phyloP scores from a whole-genome alignment of 2,329 filamentous ascomycete genomes.

The Colletotrichum simmondsii region DNA sequence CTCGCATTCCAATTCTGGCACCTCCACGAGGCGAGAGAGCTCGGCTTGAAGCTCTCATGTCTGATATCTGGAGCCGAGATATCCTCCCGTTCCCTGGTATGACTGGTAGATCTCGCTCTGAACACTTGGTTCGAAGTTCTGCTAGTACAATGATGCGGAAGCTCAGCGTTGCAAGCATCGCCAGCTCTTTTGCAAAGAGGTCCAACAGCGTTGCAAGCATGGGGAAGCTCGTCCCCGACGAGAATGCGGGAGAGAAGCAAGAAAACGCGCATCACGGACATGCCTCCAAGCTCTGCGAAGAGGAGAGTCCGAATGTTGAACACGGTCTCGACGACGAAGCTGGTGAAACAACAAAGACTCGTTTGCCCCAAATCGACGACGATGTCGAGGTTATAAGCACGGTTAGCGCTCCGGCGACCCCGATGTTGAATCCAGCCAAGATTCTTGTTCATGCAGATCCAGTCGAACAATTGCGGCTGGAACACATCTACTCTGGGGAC shows the following conservation, averaged over 20 bases:
- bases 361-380: constrained; percentile 40
- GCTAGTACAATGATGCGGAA: constrained; percentile 90
- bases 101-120: constrained; percentile 70
- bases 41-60: constrained; percentile 77
- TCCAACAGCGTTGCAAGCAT: constrained; percentile 66
- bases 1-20: constrained; percentile 75
- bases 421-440: constrained; percentile 6
- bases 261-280: constrained; percentile 5
- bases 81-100: constrained; percentile 86
- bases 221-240: constrained; percentile 41
- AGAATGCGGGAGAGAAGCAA: constrained; percentile 38
- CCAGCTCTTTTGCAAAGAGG: constrained; percentile 79
- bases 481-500: neutral
- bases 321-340: constrained; percentile 19
- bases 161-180: constrained; percentile 83
- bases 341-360: constrained; percentile 30
- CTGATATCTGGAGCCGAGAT: constrained; percentile 87
- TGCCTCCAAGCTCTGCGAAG: constrained; percentile 11
- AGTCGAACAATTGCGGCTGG: constrained; percentile 2
- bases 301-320: constrained; percentile 8
- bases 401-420: constrained; percentile 27
- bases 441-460: constrained; percentile 21
- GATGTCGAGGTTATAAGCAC: constrained; percentile 38
- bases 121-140: constrained; percentile 80
- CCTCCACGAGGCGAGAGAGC: constrained; percentile 81